Evolutionary conservation across 2,329 filamentous ascomycete genomes (phyloP).

Genomic region (Parasarocladium wereldwijsianum): DNA sequence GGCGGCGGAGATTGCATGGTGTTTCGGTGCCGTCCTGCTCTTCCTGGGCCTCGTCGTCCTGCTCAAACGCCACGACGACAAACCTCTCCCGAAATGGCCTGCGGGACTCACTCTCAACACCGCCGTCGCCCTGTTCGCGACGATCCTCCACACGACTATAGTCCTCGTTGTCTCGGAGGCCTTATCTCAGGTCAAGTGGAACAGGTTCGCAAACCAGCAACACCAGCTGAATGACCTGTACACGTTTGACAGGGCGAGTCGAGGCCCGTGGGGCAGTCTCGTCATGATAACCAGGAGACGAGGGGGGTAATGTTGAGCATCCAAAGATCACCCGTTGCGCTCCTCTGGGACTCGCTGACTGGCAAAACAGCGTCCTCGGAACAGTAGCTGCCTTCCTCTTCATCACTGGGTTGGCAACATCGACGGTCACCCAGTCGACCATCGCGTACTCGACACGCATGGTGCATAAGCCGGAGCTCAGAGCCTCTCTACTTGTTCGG

Average conservation of each 20-base stretch:
- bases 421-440: constrained; percentile 7
- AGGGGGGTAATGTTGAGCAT: constrained; percentile 1
- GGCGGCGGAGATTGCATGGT: constrained; percentile 4
- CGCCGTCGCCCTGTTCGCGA: constrained; percentile 13
- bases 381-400: constrained; percentile 5
- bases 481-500: constrained; percentile 1
- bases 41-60: constrained; percentile 10
- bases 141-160: constrained; percentile 10
- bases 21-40: neutral
- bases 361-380: neutral
- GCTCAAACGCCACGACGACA: constrained; percentile 8
- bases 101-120: constrained; percentile 15
- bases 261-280: constrained; percentile 9
- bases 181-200: constrained; percentile 11
- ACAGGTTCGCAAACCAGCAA: constrained; percentile 6
- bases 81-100: constrained; percentile 10
- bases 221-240: constrained; percentile 7
- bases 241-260: constrained; percentile 8
- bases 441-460: constrained; percentile 6
- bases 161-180: constrained; percentile 12
- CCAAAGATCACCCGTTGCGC: no score
- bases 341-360: no score
- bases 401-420: constrained; percentile 7
- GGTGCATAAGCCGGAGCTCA: neutral
- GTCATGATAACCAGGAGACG: constrained; percentile 3